Evolutionary conservation across 2,329 filamentous ascomycete species (phyloP).

Genomic region (Gyromitra esculenta): DNA sequence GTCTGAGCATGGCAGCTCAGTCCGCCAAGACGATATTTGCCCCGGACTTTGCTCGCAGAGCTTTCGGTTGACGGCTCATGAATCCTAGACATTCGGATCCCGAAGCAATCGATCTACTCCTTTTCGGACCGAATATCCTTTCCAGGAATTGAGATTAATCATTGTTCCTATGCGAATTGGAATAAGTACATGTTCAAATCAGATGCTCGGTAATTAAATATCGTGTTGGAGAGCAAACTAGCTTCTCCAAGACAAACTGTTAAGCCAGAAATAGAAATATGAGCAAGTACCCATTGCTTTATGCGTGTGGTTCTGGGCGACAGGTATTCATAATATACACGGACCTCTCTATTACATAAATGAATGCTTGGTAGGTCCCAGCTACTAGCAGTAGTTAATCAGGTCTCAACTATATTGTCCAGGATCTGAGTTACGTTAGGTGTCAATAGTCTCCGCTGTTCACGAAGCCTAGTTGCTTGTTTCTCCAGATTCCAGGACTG

Average conservation of each 20-base stretch:
- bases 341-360: neutral
- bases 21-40: neutral
- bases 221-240: neutral
- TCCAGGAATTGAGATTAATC: too few species aligned
- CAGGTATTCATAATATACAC: neutral
- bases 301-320: neutral
- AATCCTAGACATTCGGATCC: neutral
- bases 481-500: slow-evolving; percentile 13
- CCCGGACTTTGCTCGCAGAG: neutral
- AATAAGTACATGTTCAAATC: neutral
- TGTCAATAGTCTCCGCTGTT: slow-evolving; percentile 5
- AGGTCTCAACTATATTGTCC: neutral
- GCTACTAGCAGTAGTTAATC: neutral
- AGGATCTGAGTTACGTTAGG: neutral
- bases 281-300: neutral
- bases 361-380: neutral
- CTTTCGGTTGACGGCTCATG: neutral
- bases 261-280: neutral
- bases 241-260: neutral
- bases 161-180: neutral
- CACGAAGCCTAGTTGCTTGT: slow-evolving; percentile 25
- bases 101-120: neutral
- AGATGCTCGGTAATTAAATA: slow-evolving; percentile 4
- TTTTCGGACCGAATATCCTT: neutral
- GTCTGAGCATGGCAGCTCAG: neutral